These are phyloP conservation scores for Withania somnifera DNA, from an alignment of 305 asterid species.

Conservation along the genomic window DNA sequence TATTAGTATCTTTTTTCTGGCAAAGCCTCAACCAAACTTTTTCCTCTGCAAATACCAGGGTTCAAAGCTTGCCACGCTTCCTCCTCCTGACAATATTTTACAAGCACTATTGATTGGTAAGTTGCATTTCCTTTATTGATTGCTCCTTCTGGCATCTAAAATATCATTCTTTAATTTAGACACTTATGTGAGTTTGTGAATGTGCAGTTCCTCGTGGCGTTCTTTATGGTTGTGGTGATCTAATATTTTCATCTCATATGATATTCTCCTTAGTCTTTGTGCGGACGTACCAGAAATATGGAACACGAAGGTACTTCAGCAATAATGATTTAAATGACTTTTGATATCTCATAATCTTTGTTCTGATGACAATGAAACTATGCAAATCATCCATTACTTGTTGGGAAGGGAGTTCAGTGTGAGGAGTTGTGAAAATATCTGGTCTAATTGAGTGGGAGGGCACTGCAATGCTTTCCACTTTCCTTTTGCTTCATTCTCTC, in stretches of 20 bases:
- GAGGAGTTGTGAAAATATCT: not conserved
- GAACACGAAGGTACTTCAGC: constrained; percentile 39
- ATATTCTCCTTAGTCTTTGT: constrained; percentile 90
- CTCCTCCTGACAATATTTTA: constrained; percentile 56
- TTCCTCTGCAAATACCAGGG: constrained; percentile 35
- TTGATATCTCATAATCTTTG: not conserved
- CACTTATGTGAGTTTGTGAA: constrained; percentile 5
- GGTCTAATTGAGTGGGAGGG: not conserved
- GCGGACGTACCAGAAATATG: constrained; percentile 78
- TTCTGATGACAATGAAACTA: not conserved
- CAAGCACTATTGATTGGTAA: constrained; percentile 63
- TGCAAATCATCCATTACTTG: not conserved
- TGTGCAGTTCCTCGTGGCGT: constrained; percentile 79
- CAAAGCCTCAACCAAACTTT: not conserved
- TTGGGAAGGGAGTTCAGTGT: not conserved
- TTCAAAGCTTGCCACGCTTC: constrained; percentile 79
- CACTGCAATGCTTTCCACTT: not conserved
- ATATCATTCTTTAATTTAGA: not conserved
- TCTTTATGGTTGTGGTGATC: constrained; percentile 94
- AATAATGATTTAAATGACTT: not conserved
- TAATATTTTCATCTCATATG: constrained; percentile 98
- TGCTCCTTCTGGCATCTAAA: not conserved
- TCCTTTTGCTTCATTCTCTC: not conserved
- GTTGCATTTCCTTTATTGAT: not conserved
- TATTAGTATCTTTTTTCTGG: not conserved